These are phyloP conservation scores for Tetrapisispora nanseiensis DNA, from an alignment of 805 yeast species.

Conservation along the genomic window DNA sequence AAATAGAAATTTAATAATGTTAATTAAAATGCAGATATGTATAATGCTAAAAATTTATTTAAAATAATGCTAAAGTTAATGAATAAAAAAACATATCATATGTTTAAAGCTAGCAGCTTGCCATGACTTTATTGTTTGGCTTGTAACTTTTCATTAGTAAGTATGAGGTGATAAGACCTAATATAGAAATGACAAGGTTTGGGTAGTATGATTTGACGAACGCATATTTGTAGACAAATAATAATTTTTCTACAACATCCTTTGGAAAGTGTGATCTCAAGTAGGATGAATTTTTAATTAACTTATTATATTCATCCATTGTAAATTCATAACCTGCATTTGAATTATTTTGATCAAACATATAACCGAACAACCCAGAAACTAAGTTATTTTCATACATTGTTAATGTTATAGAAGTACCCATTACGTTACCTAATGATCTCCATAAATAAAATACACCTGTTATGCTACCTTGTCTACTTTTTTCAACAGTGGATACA, in stretches of 20 bases:
- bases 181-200: constrained; percentile 13
- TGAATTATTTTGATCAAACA: constrained; percentile 11
- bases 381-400: constrained; percentile 29
- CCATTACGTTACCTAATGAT: constrained; percentile 39
- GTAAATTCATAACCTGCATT: constrained; percentile 8
- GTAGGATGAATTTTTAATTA: constrained; percentile 24
- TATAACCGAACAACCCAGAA: constrained; percentile 26
- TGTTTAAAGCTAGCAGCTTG: background rate
- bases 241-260: constrained; percentile 8
- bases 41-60: background rate
- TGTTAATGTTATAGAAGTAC: constrained; percentile 36
- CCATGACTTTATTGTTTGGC: background rate
- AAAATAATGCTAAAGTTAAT: background rate
- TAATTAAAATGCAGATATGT: too few relatives aligned
- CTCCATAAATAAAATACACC: constrained; percentile 43
- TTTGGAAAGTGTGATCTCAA: constrained; percentile 20
- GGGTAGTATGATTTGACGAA: constrained; percentile 25
- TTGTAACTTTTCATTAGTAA: constrained; percentile 7
- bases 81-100: too few relatives aligned
- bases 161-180: constrained; percentile 14
- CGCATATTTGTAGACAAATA: constrained; percentile 19
- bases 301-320: constrained; percentile 13
- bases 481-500: constrained; percentile 36
- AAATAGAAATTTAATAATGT: too few relatives aligned
- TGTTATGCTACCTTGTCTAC: constrained; percentile 39